phyloP scores from a whole-genome alignment of 176 grass and related monocot genomes.

The Triticum turgidum region DNA sequence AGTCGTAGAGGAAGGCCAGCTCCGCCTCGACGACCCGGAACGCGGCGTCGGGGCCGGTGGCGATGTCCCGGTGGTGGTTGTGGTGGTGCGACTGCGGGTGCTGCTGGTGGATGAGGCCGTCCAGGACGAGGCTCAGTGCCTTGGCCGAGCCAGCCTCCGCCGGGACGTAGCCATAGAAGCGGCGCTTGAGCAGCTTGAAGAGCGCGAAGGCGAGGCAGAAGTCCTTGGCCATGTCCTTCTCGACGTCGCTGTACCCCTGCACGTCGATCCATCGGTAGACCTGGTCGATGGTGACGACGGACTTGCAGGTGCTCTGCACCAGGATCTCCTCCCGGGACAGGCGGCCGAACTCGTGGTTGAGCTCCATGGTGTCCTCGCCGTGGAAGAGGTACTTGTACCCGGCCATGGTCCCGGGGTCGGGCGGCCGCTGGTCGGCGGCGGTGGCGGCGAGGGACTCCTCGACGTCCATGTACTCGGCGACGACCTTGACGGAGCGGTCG shows the following conservation, averaged over 20 bases:
- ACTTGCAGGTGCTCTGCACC: background rate
- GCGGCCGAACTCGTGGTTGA: conserved; percentile 1
- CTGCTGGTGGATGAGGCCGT: conserved; percentile 34
- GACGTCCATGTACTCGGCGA: conserved; percentile 60
- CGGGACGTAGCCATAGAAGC: conserved; percentile 43
- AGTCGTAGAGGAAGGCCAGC: conserved; percentile 57
- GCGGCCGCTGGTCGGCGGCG: background rate
- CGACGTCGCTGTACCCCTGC: conserved; percentile 27
- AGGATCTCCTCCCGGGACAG: background rate
- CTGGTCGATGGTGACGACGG: conserved; percentile 42
- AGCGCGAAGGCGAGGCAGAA: conserved; percentile 58
- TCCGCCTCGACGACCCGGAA: conserved; percentile 42
- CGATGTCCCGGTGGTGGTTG: background rate
- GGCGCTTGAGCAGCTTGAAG: conserved; percentile 55
- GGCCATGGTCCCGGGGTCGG: conserved; percentile 27
- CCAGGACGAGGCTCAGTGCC: conserved; percentile 23
- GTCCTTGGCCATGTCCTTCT: conserved; percentile 51
- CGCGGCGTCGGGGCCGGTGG: conserved; percentile 34
- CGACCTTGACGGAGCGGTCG: conserved; percentile 42
- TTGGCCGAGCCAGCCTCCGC: conserved; percentile 37
- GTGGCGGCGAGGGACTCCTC: background rate
- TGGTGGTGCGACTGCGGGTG: background rate
- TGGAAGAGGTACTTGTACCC: conserved; percentile 58
- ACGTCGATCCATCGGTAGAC: conserved; percentile 43
- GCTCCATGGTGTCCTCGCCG: conserved; percentile 41